These are phyloP conservation scores for Dactylonectria macrodidyma DNA, from an alignment of 2,329 filamentous ascomycete species.

Conservation along the genomic window DNA sequence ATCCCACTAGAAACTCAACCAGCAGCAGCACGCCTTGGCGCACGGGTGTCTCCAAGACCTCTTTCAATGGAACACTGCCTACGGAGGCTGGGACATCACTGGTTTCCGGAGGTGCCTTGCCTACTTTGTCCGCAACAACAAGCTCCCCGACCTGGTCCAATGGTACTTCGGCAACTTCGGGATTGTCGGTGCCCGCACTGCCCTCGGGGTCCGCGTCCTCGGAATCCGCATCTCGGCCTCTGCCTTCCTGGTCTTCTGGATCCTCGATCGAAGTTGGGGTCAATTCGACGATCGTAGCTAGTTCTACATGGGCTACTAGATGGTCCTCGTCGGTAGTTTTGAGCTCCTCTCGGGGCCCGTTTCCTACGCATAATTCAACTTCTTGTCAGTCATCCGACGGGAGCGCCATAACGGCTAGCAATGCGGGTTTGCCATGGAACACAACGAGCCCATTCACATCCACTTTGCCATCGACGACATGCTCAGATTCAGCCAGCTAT, in stretches of 20 bases:
- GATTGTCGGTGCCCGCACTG: conserved; percentile 24
- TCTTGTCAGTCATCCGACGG: conserved; percentile 23
- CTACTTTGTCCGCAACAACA: conserved; percentile 22
- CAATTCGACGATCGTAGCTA: conserved; percentile 17
- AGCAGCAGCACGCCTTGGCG: conserved; percentile 16
- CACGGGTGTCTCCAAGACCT: conserved; percentile 25
- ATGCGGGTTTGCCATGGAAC: conserved; percentile 27
- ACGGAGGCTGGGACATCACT: conserved; percentile 34
- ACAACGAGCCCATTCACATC: conserved; percentile 34
- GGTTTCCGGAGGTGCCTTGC: conserved; percentile 32
- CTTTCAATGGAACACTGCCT: conserved; percentile 21
- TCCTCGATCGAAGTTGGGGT: conserved; percentile 11
- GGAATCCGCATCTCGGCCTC: conserved; percentile 18
- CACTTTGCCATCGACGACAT: conserved; percentile 32
- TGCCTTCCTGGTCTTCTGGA: conserved; percentile 10
- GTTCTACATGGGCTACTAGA: conserved; percentile 19
- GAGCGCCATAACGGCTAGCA: background rate
- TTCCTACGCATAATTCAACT: conserved; percentile 38
- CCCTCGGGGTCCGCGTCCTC: conserved; percentile 26
- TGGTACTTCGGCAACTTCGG: conserved; percentile 28
- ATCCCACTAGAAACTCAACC: conserved; percentile 36
- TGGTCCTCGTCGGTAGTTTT: conserved; percentile 27
- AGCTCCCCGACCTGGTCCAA: conserved; percentile 38
- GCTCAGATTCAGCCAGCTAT: conserved; percentile 28
- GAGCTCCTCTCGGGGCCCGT: conserved; percentile 26